These are phyloP conservation scores for Priceomyces haplophilus DNA, from an alignment of 805 yeast species.

Conservation along the genomic window DNA sequence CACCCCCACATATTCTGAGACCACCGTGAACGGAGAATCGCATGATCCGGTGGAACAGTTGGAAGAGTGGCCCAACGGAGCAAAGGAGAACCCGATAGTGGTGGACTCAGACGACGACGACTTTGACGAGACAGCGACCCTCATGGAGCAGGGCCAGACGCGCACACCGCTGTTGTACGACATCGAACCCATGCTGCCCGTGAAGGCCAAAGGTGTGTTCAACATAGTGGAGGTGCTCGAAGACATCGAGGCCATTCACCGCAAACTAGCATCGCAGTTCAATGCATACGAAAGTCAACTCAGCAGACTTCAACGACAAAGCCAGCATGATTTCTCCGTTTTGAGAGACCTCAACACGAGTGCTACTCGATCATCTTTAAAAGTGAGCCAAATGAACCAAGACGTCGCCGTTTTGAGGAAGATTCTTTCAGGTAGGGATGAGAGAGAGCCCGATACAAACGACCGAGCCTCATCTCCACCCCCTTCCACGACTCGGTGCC, in stretches of 20 bases:
- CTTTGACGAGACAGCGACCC: conserved; percentile 11
- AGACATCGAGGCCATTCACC: conserved; percentile 10
- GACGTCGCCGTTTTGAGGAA: background rate
- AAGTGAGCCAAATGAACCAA: background rate
- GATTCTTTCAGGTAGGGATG: background rate
- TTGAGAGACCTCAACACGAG: background rate
- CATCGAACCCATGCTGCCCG: background rate
- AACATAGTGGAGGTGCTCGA: conserved; percentile 5
- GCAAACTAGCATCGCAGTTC: conserved; percentile 4
- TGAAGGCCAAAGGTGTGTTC: background rate
- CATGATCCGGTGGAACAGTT: too few relatives aligned
- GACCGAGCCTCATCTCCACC: background rate
- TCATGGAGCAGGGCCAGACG: conserved; percentile 9
- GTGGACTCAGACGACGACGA: conserved; percentile 8
- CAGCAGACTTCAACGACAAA: conserved; percentile 3
- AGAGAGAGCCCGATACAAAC: background rate
- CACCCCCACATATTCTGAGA: background rate
- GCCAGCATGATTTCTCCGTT: background rate
- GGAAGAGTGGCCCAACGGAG: background rate
- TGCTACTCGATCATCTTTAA: background rate
- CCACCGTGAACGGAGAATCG: too few relatives aligned
- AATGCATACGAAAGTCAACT: conserved; percentile 2
- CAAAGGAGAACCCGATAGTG: background rate
- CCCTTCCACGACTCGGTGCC: background rate
- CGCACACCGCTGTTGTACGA: conserved; percentile 1